Evolutionary conservation across 2,329 filamentous ascomycete genomes (phyloP).

Genomic region (Keithomyces neogunnii): DNA sequence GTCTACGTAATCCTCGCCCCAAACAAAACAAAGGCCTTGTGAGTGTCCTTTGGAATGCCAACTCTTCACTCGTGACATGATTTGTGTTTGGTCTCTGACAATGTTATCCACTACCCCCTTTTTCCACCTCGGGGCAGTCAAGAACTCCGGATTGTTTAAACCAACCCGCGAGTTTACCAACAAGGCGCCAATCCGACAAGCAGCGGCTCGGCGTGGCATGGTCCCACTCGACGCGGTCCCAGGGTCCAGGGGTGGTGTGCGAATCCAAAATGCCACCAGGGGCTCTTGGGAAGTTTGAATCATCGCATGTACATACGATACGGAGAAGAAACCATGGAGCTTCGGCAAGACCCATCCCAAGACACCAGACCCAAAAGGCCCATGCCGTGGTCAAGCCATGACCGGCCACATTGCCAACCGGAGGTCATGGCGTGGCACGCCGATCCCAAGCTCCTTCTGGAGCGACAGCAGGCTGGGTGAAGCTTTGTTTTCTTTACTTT

Average conservation of each 20-base stretch:
- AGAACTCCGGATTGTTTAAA: background rate
- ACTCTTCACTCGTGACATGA: background rate
- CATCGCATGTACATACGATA: background rate
- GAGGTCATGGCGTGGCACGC: background rate
- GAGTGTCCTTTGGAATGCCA: background rate
- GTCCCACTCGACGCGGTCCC: conserved; percentile 6
- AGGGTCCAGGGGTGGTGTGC: conserved; percentile 3
- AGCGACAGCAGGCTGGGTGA: background rate
- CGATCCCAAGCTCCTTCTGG: background rate
- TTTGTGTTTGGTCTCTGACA: background rate
- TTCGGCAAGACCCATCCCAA: background rate
- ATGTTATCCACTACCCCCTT: conserved; percentile 1
- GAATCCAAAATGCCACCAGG: too few relatives aligned
- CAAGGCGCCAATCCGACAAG: too few relatives aligned
- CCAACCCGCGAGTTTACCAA: too few relatives aligned
- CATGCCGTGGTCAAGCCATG: background rate
- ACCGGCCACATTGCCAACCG: background rate
- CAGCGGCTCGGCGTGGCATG: background rate
- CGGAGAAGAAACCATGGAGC: background rate
- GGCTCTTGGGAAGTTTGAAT: too few relatives aligned
- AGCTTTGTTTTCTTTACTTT: background rate
- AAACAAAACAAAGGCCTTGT: conserved; percentile 5
- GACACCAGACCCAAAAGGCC: background rate
- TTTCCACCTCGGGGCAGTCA: conserved; percentile 2
- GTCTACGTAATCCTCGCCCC: background rate